These are phyloP conservation scores for Panicum hallii DNA, from an alignment of 202 grass and related monocot species.

Conservation along the genomic window DNA sequence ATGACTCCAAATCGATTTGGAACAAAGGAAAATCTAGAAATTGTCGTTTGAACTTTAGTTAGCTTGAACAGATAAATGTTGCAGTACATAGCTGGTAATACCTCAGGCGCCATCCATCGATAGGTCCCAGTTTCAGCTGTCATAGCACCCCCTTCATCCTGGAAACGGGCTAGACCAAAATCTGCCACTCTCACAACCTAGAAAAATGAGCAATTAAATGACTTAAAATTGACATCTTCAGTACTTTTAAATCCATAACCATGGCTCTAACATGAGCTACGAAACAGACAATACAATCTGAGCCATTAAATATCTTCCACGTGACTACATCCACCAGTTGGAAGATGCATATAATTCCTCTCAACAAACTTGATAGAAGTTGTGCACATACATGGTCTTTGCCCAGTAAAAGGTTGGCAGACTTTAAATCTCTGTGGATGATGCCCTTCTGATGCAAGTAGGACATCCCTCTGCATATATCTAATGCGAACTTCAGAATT, in stretches of 20 bases:
- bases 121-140: constrained; percentile 89
- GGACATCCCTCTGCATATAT: constrained; percentile 66
- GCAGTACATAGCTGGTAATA: constrained; percentile 23
- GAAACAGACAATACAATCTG: not conserved
- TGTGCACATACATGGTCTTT: constrained; percentile 56
- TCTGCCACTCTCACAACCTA: constrained; percentile 79
- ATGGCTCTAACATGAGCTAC: not conserved
- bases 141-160: constrained; percentile 66
- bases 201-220: not conserved
- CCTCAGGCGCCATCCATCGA: constrained; percentile 92
- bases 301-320: not conserved
- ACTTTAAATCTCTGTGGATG: constrained; percentile 78
- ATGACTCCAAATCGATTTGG: not conserved
- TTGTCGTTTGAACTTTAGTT: not conserved
- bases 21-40: not conserved
- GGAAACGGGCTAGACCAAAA: constrained; percentile 75
- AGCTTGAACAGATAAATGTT: constrained; percentile 16
- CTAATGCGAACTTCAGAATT: constrained; percentile 68
- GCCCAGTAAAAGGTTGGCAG: constrained; percentile 71
- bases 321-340: constrained; percentile 1
- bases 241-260: not conserved
- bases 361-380: not conserved
- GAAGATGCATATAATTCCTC: not conserved
- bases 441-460: constrained; percentile 77
- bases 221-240: not conserved